These are phyloP conservation scores for Lasiosphaeria miniovina DNA, from an alignment of 495 filamentous ascomycete species.

Conservation along the genomic window DNA sequence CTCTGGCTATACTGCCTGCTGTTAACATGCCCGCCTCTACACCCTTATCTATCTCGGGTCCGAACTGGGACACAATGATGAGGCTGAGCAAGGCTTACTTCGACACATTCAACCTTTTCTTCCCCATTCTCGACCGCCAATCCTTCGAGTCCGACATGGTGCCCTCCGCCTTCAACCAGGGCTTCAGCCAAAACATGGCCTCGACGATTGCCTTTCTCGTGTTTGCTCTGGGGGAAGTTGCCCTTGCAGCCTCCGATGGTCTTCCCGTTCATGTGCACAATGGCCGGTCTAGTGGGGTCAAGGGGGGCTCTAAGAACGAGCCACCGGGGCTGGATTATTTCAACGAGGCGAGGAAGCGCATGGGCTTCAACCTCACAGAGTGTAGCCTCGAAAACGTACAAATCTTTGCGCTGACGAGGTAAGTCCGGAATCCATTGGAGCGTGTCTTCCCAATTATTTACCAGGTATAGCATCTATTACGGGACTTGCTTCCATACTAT, in stretches of 20 bases:
- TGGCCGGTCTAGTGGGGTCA: constrained; percentile 50
- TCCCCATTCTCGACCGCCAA: constrained; percentile 55
- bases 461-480: constrained; percentile 47
- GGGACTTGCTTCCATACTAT: constrained; percentile 48
- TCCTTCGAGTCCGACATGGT: constrained; percentile 48
- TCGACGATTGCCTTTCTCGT: constrained; percentile 56
- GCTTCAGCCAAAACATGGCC: constrained; percentile 46
- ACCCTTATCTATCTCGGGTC: constrained; percentile 13
- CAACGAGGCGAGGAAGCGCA: constrained; percentile 56
- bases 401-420: constrained; percentile 53
- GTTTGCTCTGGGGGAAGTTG: constrained; percentile 55
- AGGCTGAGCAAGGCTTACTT: constrained; percentile 52
- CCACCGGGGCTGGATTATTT: constrained; percentile 58
- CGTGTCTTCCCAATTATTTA: not conserved
- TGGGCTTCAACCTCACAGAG: constrained; percentile 55
- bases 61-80: constrained; percentile 50
- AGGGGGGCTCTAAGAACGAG: constrained; percentile 43
- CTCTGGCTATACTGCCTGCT: not conserved
- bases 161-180: constrained; percentile 42
- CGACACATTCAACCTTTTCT: constrained; percentile 53
- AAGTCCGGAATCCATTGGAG: constrained; percentile 15
- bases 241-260: constrained; percentile 46
- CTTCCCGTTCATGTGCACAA: constrained; percentile 40
- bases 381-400: constrained; percentile 58
- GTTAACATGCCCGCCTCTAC: not conserved